Percentiles rank a stretch among this genome's conserved stretches.
These are phyloP conservation scores for Penicillium coprophilum DNA, from an alignment of 495 filamentous ascomycete species.

Conservation along the genomic window DNA sequence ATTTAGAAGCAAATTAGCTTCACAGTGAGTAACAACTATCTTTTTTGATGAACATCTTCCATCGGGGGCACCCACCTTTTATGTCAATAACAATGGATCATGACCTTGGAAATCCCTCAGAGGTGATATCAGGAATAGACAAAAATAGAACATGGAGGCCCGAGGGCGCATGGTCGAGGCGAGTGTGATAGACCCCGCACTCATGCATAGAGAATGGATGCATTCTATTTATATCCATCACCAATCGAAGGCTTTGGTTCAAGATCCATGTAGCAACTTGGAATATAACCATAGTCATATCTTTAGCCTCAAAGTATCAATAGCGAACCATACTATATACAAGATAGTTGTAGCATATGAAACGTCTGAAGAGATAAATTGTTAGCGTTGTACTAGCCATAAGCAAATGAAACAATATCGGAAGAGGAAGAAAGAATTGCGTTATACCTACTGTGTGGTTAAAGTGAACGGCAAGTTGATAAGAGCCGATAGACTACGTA, in stretches of 20 bases:
- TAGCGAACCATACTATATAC: not conserved
- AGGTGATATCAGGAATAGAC: not conserved
- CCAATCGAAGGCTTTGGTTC: not conserved
- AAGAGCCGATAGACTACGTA: no score
- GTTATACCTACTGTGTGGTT: no score
- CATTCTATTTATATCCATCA: not conserved
- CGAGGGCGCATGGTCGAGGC: not conserved
- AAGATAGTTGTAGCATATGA: no score
- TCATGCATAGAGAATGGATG: not conserved
- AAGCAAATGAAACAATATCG: no score
- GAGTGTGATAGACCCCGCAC: conserved; percentile 5
- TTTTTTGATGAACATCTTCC: not conserved
- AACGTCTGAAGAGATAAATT: no score
- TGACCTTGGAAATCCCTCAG: not conserved
- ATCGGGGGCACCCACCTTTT: not conserved
- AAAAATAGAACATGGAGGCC: conserved; percentile 2
- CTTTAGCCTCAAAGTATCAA: no score
- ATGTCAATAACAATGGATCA: not conserved
- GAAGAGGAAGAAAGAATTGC: no score
- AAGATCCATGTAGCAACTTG: not conserved
- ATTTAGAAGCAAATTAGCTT: conserved; percentile 1
- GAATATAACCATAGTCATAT: not conserved
- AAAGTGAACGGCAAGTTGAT: no score
- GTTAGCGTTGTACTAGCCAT: no score
- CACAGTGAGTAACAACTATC: not conserved